Evolutionary conservation across 148 eudicot genomes (phyloP).

Genomic region (Spergularia marina): DNA sequence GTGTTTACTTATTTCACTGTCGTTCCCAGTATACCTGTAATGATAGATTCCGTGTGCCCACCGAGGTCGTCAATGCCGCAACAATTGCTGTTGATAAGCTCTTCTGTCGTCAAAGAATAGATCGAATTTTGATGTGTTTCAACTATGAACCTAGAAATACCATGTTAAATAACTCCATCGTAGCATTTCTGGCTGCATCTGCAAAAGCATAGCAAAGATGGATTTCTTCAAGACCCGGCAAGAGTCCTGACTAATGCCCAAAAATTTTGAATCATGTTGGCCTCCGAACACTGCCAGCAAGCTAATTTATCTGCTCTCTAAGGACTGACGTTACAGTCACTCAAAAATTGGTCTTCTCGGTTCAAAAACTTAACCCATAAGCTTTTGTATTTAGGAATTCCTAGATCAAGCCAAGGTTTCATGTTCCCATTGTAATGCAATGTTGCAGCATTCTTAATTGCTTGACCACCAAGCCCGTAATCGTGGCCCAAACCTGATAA

Average conservation of each 20-base stretch:
- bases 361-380: slow-evolving; percentile 65
- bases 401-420: slow-evolving; percentile 99
- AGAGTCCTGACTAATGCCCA: neutral
- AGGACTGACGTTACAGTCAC: slow-evolving; percentile 82
- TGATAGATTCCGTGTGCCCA: neutral
- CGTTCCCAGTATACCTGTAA: slow-evolving; percentile 6
- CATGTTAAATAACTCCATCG: slow-evolving; percentile 14
- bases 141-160: slow-evolving; percentile 15
- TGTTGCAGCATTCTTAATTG: slow-evolving; percentile 55
- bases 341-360: slow-evolving; percentile 54
- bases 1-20: slow-evolving; percentile 17
- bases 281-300: slow-evolving; percentile 11
- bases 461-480: slow-evolving; percentile 48
- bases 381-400: slow-evolving; percentile 63
- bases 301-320: slow-evolving; percentile 29
- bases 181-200: slow-evolving; percentile 7
- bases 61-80: slow-evolving; percentile 1
- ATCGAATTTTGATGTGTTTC: slow-evolving; percentile 16
- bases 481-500: slow-evolving; percentile 88
- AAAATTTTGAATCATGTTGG: slow-evolving; percentile 8
- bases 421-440: slow-evolving; percentile 90
- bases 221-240: slow-evolving; percentile 3
- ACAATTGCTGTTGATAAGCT: slow-evolving; percentile 12
- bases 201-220: slow-evolving; percentile 13
- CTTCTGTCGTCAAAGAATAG: slow-evolving; percentile 25